Evolutionary conservation across 371 early-diverging fungal species (phyloP).

Genomic region (Mortierella sp.): DNA sequence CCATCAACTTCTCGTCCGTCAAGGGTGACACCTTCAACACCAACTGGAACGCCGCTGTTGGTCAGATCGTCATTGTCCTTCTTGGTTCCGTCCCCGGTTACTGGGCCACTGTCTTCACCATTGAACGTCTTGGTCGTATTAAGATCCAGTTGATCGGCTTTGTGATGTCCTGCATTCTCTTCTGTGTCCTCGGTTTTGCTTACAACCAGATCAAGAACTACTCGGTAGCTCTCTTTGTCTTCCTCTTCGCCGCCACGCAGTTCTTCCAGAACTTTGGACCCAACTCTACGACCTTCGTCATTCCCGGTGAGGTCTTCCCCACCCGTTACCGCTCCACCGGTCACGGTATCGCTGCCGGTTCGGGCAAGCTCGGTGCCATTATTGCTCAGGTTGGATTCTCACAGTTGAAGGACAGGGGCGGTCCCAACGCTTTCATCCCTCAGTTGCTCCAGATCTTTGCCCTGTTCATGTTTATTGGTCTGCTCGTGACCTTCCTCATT

Average conservation of each 20-base stretch:
- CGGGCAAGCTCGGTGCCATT: conserved; percentile 88
- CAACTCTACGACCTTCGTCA: conserved; percentile 86
- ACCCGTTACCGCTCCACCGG: conserved; percentile 86
- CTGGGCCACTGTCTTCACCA: conserved; percentile 79
- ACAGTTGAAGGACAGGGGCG: conserved; percentile 76
- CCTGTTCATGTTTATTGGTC: conserved; percentile 50
- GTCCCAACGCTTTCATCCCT: conserved; percentile 73
- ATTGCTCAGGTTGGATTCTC: conserved; percentile 81
- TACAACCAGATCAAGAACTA: conserved; percentile 56
- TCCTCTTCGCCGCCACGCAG: conserved; percentile 80
- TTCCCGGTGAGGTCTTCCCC: conserved; percentile 89
- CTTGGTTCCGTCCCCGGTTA: conserved; percentile 91
- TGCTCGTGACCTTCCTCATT: conserved; percentile 51
- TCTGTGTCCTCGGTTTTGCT: conserved; percentile 77
- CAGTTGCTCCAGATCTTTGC: conserved; percentile 76
- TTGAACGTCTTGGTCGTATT: conserved; percentile 84
- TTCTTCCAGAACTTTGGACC: conserved; percentile 92
- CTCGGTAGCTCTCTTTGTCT: conserved; percentile 69
- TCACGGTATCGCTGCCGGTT: conserved; percentile 90
- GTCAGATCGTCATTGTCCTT: conserved; percentile 83
- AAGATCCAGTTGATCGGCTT: conserved; percentile 85
- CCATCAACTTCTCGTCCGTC: conserved; percentile 70
- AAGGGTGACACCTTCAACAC: conserved; percentile 61
- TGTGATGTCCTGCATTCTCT: conserved; percentile 72
- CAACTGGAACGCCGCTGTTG: conserved; percentile 70